Base-by-base conservation (phyloP, 441 rosid genomes). In the Erysimum cheiri region DNA sequence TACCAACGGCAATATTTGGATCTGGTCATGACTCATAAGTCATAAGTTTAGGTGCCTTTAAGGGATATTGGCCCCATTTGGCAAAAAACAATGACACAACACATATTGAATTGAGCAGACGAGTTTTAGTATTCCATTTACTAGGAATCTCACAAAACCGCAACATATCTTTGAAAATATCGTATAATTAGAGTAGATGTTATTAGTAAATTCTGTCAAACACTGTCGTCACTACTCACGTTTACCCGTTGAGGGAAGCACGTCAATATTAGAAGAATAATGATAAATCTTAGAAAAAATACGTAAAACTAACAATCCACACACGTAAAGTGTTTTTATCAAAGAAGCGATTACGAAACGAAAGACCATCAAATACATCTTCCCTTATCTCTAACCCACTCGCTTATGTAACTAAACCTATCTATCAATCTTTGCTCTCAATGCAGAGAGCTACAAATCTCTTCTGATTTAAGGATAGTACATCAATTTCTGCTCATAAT, bases 331-430 rank as follows among this genome's bases (percentile, higher is more conserved):
- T 49, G 19, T 59, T n/a, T 5, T 17, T n/a, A 59, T 26, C 39
- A 15, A 36, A 59, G 13, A 35, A 26, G 36, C 28, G 60, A 50
- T 31, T 53, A 32, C 53, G 14, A 61, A 55, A 49, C 19, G 56
- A 71, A 44, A 72, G 59, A 64, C 52, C 53, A 64, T 46, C 59
- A 58, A 65, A 56, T 49, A 57, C 4, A 71, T 32, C 47, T 65
- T 46, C 35, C 29, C 35, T 58, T 40, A 49, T 56, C 70, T 64
- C 58, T 14, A 44, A 47, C 19, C 28, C 59, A 64, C 47, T 55
- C 56, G 65, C 65, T 54, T 57, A 32, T 11, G 37, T 26, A 47
- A 64, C 19, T 39, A 57, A 48, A 29, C 65, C 65, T 72, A 57
- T 4, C 67, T 39, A 39, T 6, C 60, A 26, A 26, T 26, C 28